Conservation (phyloP, 1,284 basidiomycete genomes). For the Rhodotorula mucilaginosa region DNA sequence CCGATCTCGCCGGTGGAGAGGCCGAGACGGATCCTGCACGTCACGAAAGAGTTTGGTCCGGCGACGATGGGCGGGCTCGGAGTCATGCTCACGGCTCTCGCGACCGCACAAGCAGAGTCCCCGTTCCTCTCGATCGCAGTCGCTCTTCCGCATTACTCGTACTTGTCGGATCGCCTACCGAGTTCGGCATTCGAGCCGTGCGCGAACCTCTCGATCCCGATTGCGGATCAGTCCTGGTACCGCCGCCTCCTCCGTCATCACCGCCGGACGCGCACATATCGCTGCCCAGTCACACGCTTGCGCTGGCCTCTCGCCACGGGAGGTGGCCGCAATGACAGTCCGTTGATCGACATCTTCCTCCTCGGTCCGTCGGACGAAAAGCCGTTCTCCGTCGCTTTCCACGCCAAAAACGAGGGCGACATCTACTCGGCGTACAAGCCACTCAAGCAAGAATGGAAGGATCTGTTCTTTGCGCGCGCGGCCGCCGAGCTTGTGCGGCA, state of each 20-base stretch:
- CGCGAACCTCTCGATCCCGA: conserved; percentile 10
- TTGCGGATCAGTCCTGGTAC: background rate
- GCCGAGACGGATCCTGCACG: conserved; percentile 26
- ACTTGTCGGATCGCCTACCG: conserved; percentile 3
- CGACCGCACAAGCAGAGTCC: conserved; percentile 23
- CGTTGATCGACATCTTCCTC: conserved; percentile 26
- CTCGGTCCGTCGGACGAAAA: conserved; percentile 16
- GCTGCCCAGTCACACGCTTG: conserved; percentile 20
- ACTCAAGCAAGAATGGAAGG: conserved; percentile 37
- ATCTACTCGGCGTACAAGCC: conserved; percentile 37
- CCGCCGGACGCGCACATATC: background rate
- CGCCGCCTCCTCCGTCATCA: background rate
- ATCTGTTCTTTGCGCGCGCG: conserved; percentile 29
- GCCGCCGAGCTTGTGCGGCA: conserved; percentile 17
- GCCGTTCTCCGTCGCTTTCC: conserved; percentile 31
- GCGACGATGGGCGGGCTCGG: conserved; percentile 37
- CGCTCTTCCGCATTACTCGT: conserved; percentile 35
- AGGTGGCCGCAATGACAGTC: background rate
- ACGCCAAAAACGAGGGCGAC: conserved; percentile 29
- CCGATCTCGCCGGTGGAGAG: conserved; percentile 1
- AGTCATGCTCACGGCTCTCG: conserved; percentile 34
- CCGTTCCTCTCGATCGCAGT: conserved; percentile 22
- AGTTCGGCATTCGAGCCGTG: background rate
- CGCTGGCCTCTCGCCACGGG: conserved; percentile 8
- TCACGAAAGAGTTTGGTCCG: conserved; percentile 36